Conservation (phyloP, 2,329 filamentous ascomycete genomes). For the Cryphonectria carpinicola region DNA sequence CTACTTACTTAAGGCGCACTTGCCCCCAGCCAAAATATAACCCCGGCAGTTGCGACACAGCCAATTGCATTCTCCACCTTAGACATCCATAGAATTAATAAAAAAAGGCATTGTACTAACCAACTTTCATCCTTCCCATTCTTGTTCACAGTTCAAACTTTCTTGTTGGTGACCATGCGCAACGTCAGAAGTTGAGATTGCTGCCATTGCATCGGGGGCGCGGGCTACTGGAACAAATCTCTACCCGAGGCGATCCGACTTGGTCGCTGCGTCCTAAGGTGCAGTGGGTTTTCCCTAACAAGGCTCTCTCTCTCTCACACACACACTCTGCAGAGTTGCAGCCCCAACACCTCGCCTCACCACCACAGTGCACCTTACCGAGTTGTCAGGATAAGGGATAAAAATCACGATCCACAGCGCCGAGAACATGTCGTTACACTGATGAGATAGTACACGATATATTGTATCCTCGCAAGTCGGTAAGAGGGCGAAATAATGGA, state of each 20-base stretch:
- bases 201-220: slow-evolving; percentile 18
- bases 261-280: slow-evolving; percentile 16
- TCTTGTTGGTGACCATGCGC: background rate
- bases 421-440: slow-evolving; percentile 16
- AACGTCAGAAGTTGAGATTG: background rate
- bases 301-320: background rate
- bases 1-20: background rate
- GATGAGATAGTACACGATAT: slow-evolving; percentile 4
- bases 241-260: slow-evolving; percentile 27
- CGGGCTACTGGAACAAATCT: slow-evolving; percentile 25
- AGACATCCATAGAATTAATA: background rate
- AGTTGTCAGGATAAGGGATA: background rate
- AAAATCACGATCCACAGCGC: background rate
- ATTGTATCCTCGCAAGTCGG: background rate
- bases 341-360: background rate
- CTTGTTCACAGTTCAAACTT: background rate
- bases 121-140: background rate
- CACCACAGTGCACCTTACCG: slow-evolving; percentile 4
- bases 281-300: slow-evolving; percentile 7
- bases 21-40: slow-evolving; percentile 1
- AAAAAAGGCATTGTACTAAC: background rate
- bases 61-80: slow-evolving; percentile 6
- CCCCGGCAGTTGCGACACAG: slow-evolving; percentile 13
- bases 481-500: slow-evolving; percentile 20
- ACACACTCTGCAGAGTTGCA: slow-evolving; percentile 2